Percentiles rank a stretch among this genome's conserved stretches.
Evolutionary conservation across 1,284 basidiomycete genomes (phyloP).

Genomic region (Ceratorhiza oryzae-sativae): DNA sequence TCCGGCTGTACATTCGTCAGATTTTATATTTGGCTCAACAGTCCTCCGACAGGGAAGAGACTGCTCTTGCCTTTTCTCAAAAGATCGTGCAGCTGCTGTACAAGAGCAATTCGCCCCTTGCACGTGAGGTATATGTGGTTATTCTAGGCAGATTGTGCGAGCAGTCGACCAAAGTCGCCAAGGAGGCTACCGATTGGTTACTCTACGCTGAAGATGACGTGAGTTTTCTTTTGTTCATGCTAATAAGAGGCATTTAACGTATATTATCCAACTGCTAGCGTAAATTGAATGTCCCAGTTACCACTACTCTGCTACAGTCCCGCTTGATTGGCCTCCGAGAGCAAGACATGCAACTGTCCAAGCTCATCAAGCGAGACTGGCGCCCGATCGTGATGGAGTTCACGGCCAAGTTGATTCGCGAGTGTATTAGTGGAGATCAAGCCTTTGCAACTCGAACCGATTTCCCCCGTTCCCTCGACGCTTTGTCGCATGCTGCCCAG

Average conservation of each 20-base stretch:
- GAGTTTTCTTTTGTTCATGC: conserved; percentile 47
- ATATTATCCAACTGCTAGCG: conserved; percentile 59
- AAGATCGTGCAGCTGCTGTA: conserved; percentile 90
- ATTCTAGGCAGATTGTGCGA: conserved; percentile 90
- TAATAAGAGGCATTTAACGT: neutral
- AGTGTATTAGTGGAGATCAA: conserved; percentile 81
- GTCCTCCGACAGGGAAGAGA: conserved; percentile 81
- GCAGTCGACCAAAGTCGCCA: conserved; percentile 89
- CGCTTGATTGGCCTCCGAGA: conserved; percentile 80
- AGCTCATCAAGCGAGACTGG: conserved; percentile 78
- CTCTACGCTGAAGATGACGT: conserved; percentile 97
- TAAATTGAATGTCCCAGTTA: conserved; percentile 96
- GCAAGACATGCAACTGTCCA: conserved; percentile 91
- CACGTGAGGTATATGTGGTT: conserved; percentile 89
- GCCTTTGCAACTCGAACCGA: conserved; percentile 79
- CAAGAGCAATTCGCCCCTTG: conserved; percentile 82
- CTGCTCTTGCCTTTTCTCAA: conserved; percentile 91
- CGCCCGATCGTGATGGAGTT: conserved; percentile 83
- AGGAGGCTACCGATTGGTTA: conserved; percentile 97
- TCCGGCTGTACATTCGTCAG: conserved; percentile 82
- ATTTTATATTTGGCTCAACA: conserved; percentile 81
- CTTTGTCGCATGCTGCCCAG: conserved; percentile 76
- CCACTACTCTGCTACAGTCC: conserved; percentile 84
- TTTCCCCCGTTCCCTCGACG: conserved; percentile 83
- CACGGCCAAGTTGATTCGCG: conserved; percentile 82